Evolutionary conservation across 495 filamentous ascomycete species (phyloP).

Genomic region (Hypoxylon intermedium): DNA sequence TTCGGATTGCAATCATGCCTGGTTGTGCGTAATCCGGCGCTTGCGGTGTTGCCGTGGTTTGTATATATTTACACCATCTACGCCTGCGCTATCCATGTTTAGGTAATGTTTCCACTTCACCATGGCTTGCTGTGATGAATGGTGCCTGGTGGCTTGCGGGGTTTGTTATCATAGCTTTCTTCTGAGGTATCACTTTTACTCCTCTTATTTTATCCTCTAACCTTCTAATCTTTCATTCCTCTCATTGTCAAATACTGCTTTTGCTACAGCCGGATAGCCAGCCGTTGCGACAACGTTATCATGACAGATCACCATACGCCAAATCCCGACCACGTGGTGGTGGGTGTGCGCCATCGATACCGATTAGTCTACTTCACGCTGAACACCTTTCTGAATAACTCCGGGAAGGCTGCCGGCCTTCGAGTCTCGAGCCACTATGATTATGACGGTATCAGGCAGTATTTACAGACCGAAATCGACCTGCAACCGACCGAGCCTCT

Average conservation of each 20-base stretch:
- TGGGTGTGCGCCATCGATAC: neutral
- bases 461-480: neutral
- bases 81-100: neutral
- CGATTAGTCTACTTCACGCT: neutral
- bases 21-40: too few species aligned
- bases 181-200: conserved; percentile 1
- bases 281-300: neutral
- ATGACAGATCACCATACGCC: neutral
- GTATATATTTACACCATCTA: neutral
- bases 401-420: neutral
- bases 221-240: neutral
- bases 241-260: neutral
- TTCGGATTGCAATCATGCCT: too few species aligned
- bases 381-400: neutral
- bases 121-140: conserved; percentile 3
- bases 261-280: neutral
- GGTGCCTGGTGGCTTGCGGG: neutral
- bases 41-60: conserved; percentile 1
- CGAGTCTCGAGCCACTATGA: conserved; percentile 7
- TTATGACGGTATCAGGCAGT: neutral
- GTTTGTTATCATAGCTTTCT: neutral
- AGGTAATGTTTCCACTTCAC: conserved; percentile 1
- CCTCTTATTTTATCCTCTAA: neutral
- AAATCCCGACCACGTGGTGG: neutral
- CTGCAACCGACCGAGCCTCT: neutral